These are phyloP conservation scores for Alopecurus myosuroides DNA, from an alignment of 176 grass and related monocot genomes.

Conservation along the genomic window DNA sequence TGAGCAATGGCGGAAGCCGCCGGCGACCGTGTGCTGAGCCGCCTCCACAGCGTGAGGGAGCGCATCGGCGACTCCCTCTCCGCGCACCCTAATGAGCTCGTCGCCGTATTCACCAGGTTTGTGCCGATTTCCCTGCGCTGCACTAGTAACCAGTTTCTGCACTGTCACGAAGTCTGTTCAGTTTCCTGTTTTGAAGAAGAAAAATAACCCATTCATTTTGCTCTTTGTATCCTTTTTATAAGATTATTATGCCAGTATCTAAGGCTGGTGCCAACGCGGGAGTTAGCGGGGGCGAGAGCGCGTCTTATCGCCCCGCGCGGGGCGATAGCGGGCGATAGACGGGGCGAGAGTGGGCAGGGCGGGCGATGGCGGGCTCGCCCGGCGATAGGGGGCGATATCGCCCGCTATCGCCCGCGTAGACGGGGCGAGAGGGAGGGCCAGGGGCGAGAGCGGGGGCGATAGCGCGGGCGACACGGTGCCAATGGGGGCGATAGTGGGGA, in stretches of 20 bases:
- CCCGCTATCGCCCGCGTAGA: too few relatives aligned
- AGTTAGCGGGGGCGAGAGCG: too few relatives aligned
- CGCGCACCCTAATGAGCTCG: conserved; percentile 94
- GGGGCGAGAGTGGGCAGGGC: too few relatives aligned
- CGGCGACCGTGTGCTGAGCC: conserved; percentile 70
- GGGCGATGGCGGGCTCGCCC: too few relatives aligned
- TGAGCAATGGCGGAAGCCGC: conserved; percentile 67
- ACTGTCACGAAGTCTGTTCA: background rate
- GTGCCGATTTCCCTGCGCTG: background rate
- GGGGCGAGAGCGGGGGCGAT: too few relatives aligned
- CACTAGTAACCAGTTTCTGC: background rate
- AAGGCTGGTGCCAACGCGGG: too few relatives aligned
- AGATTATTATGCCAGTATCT: background rate
- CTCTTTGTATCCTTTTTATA: background rate
- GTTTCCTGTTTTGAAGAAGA: background rate
- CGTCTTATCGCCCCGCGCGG: too few relatives aligned
- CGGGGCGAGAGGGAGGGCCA: too few relatives aligned
- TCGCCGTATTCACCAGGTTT: conserved; percentile 95
- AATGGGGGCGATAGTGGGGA: too few relatives aligned
- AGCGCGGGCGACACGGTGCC: too few relatives aligned
- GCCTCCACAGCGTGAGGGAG: conserved; percentile 88
- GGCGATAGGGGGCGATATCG: too few relatives aligned
- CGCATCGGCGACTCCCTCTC: conserved; percentile 80
- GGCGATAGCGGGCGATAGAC: too few relatives aligned
- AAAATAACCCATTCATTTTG: background rate